Base-by-base conservation (phyloP, 768 basidiomycete species). In the Boletus vinaceobasis region DNA sequence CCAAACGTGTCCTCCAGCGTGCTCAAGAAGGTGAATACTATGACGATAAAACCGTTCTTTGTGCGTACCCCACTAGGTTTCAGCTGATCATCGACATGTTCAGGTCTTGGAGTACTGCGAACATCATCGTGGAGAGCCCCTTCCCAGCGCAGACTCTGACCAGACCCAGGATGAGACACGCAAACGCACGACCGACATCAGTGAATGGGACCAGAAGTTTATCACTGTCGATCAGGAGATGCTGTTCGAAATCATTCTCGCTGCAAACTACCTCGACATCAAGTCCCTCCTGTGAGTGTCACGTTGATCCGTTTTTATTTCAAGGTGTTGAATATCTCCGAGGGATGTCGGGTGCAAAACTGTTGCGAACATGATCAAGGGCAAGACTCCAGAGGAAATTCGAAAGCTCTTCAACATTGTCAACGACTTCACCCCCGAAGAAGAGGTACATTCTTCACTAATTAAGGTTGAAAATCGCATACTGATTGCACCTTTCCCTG, bases 301-400 rank as follows among this genome's bases (percentile, higher is more conserved):
- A 9, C 23, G 4, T 26, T 6, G 11, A 10, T 15, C 4, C 10
- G 27, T 53, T 23, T 44, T 65, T 17, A 48, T 17, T 15, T 32
- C 43, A 23, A 23, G 15, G n/a, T 44, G 32, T 45, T 56, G 43
- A 35, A 56, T 48, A 29, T 31, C 21, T n/a, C 29, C 36, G 61
- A 96, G 93, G 61, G 95, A 97, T 67, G 93, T 97, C 55, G 95
- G 95, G 1, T 97, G 95, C 84, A 96, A 97, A 80, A 97, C 93
- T 4, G 95, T 97, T 5, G 97, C 97, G 14, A 98, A 98, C 81
- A 99, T 98, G 97, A 98, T 99, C 83, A 98, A 99, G 79, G 97
- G 97, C 33, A 99, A 99, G 83, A 96, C 95, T 4, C 97, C 97
- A 23, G 97, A 98, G 73, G 97, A 98, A 76, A 98, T 99, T 63